Evolutionary conservation across 176 grass and related monocot genomes (phyloP), one percentile per base, ranked within the genome.

Genomic region (Coix lacrymajobi): DNA sequence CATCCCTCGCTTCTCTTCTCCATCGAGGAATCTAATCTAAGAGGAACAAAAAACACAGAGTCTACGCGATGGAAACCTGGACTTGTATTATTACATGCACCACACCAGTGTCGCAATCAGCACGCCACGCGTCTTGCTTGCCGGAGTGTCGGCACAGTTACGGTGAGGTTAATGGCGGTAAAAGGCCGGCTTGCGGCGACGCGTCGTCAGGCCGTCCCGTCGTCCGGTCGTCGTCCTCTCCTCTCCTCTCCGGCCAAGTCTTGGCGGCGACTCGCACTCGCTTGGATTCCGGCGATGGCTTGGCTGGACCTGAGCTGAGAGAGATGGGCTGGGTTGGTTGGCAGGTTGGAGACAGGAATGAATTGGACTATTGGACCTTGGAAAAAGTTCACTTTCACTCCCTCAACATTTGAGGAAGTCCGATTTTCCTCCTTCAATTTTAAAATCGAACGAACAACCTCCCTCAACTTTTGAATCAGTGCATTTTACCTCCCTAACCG

Each of bases 271-370:
- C 49, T 52, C 13, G 17, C 5, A 7, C 7, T 5, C 49, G 17
- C 24, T 45, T 40, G 65, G 46, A 33, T 66, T 73, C 80, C 17
- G 30, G 68, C n/a, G 57, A 73, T 33, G 66, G 54, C 31, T 19
- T 12, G 56, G 28, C 20, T 26, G 32, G 31, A 49, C 29, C 28
- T 9, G 62, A 11, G 10, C 39, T 10, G 13, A 5, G 44, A 46
- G 44, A 46, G n/a, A 49, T 24, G 79, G 30, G 9, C 6, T 4
- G 17, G 54, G 19, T 85, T 70, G 63, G 73, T 82, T 46, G 85
- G 61, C 64, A 77, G 79, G 63, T 61, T 36, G 85, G 85, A 39
- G 79, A 87, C 79, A 87, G 1, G 1, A 64, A 20, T 22, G 49
- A 20, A 17, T 51, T 51, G 49, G 15, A 49, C 5, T 16, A 1